phyloP scores from a whole-genome alignment of 441 rosid genomes.

The Euphorbia corollata region DNA sequence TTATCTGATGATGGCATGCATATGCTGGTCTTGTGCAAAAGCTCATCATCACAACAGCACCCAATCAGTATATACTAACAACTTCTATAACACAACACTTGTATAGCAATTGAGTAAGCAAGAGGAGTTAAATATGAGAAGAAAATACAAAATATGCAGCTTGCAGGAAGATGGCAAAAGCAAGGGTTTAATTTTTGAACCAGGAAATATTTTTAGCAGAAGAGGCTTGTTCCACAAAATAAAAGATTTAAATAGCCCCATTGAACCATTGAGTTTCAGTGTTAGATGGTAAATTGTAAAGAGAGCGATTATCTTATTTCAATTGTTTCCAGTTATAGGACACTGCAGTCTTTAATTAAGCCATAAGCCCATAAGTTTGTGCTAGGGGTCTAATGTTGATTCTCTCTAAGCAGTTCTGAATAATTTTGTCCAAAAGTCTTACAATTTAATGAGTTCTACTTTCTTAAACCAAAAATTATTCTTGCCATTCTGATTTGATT shows the following conservation, averaged over 20 bases:
- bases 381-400: not conserved
- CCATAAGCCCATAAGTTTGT: not conserved
- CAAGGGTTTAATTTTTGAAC: not conserved
- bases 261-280: not conserved
- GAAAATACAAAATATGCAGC: not conserved
- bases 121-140: not conserved
- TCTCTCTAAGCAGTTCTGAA: not conserved
- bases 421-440: not conserved
- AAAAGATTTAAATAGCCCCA: not conserved
- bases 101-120: not conserved
- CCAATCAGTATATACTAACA: not conserved
- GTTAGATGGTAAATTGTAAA: not conserved
- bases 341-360: constrained; percentile 1
- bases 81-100: constrained; percentile 6
- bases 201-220: not conserved
- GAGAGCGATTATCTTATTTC: not conserved
- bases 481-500: not conserved
- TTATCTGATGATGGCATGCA: not conserved
- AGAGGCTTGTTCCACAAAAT: not conserved
- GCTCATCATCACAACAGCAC: not conserved
- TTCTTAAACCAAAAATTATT: not conserved
- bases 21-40: not conserved
- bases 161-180: not conserved
- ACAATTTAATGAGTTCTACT: not conserved
- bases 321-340: not conserved